These are phyloP conservation scores for Pseudocercospora pini-densiflorae DNA, from an alignment of 2,329 filamentous ascomycete genomes.

Conservation along the genomic window DNA sequence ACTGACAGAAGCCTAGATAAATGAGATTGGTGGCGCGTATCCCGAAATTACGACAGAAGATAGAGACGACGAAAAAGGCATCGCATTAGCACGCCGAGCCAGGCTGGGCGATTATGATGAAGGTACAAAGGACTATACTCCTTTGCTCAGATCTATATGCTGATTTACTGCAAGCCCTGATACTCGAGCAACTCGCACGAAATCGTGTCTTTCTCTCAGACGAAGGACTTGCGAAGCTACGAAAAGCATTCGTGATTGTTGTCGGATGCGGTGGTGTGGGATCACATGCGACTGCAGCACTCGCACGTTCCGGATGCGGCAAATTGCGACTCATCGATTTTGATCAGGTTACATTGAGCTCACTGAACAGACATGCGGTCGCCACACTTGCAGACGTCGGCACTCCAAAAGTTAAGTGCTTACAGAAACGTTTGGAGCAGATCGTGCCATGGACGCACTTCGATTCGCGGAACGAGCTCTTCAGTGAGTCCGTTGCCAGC, in stretches of 20 bases:
- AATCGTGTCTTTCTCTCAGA: constrained; percentile 90
- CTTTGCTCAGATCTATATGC: not conserved
- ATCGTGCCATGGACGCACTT: constrained; percentile 92
- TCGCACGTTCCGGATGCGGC: constrained; percentile 88
- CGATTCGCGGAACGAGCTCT: constrained; percentile 84
- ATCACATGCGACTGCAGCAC: constrained; percentile 83
- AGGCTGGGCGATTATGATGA: constrained; percentile 69
- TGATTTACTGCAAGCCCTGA: constrained; percentile 65
- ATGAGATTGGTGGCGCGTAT: constrained; percentile 62
- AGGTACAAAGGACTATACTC: constrained; percentile 41
- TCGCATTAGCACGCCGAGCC: constrained; percentile 63
- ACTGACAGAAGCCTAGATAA: constrained; percentile 58
- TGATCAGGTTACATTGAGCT: constrained; percentile 94
- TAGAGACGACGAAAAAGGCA: constrained; percentile 62
- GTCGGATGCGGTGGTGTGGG: constrained; percentile 95
- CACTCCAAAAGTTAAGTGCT: constrained; percentile 85
- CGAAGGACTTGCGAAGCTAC: constrained; percentile 77
- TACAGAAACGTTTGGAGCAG: constrained; percentile 78
- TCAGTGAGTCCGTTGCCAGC: constrained; percentile 69
- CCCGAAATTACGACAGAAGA: constrained; percentile 43
- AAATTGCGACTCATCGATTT: constrained; percentile 91
- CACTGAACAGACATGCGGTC: constrained; percentile 92
- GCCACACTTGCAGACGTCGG: constrained; percentile 94
- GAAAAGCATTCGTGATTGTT: constrained; percentile 81
- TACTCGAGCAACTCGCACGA: constrained; percentile 90